Evolutionary conservation across 2,329 filamentous ascomycete species (phyloP).

Genomic region (Talaromyces sp.): DNA sequence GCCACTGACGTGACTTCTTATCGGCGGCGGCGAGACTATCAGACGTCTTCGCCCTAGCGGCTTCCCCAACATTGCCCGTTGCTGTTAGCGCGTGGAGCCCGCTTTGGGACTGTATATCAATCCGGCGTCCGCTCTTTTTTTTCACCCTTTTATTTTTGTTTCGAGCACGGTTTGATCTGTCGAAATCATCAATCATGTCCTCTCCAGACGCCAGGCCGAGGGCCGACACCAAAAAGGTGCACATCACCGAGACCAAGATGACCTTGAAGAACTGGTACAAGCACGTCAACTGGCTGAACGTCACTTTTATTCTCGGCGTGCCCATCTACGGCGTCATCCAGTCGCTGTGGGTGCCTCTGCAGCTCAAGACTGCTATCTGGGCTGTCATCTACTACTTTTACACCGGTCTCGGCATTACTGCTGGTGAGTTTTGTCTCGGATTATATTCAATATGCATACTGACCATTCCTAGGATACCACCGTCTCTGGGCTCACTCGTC

Average conservation of each 20-base stretch:
- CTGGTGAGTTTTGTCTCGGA: slow-evolving; percentile 49
- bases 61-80: not conserved
- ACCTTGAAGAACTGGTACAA: slow-evolving; percentile 82
- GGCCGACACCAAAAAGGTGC: slow-evolving; percentile 62
- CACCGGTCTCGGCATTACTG: slow-evolving; percentile 75
- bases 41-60: not conserved
- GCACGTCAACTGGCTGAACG: slow-evolving; percentile 92
- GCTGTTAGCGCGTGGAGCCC: not conserved
- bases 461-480: slow-evolving; percentile 57
- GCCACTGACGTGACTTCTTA: not conserved
- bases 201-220: slow-evolving; percentile 29
- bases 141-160: not conserved
- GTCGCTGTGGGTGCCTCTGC: slow-evolving; percentile 73
- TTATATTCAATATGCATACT: slow-evolving; percentile 1
- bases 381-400: slow-evolving; percentile 77
- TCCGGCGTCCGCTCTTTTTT: not conserved
- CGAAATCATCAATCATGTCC: slow-evolving; percentile 26
- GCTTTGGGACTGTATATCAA: not conserved
- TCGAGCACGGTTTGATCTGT: not conserved
- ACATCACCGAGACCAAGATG: slow-evolving; percentile 79
- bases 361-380: slow-evolving; percentile 67
- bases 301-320: slow-evolving; percentile 72
- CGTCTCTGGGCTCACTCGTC: slow-evolving; percentile 82
- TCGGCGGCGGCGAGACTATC: too few species aligned
- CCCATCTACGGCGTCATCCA: slow-evolving; percentile 69